Conservation (phyloP, 1,284 basidiomycete species). For the Leucoagaricus sp. region DNA sequence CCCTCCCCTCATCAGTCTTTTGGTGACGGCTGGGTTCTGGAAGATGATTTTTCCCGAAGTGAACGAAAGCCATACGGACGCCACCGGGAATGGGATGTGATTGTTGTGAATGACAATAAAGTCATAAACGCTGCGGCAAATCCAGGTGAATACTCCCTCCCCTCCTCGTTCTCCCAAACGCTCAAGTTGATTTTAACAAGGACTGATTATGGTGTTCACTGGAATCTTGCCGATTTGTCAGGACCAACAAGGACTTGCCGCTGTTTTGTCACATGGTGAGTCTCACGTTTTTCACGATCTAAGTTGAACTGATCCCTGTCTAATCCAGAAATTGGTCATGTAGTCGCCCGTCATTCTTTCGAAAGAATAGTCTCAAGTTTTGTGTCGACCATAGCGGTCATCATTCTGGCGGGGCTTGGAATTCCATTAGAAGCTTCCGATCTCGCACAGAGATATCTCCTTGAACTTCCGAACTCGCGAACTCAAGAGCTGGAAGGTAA, state of each 20-base stretch:
- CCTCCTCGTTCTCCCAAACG: neutral
- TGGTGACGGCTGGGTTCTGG: constrained; percentile 35
- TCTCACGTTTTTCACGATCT: neutral
- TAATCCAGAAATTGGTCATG: constrained; percentile 84
- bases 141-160: constrained; percentile 53
- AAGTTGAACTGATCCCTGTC: constrained; percentile 1
- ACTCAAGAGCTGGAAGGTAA: constrained; percentile 80
- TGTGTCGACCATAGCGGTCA: too few relatives aligned
- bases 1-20: constrained; percentile 24
- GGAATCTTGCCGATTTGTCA: constrained; percentile 83
- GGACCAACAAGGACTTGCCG: constrained; percentile 84
- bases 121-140: constrained; percentile 82
- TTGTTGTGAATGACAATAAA: constrained; percentile 78
- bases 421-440: too few relatives aligned
- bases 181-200: constrained; percentile 20
- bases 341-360: constrained; percentile 76
- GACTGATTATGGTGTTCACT: constrained; percentile 81
- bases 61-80: constrained; percentile 22
- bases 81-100: constrained; percentile 66
- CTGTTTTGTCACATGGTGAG: constrained; percentile 84
- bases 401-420: too few relatives aligned
- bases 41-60: constrained; percentile 25
- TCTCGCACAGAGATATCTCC: neutral
- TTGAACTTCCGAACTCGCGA: constrained; percentile 59
- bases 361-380: constrained; percentile 68